A percentile compares a stretch with the other conserved stretches of the same genome.
These are phyloP conservation scores for Fusarium sp. DNA, from an alignment of 2,329 filamentous ascomycete genomes.

Conservation along the genomic window DNA sequence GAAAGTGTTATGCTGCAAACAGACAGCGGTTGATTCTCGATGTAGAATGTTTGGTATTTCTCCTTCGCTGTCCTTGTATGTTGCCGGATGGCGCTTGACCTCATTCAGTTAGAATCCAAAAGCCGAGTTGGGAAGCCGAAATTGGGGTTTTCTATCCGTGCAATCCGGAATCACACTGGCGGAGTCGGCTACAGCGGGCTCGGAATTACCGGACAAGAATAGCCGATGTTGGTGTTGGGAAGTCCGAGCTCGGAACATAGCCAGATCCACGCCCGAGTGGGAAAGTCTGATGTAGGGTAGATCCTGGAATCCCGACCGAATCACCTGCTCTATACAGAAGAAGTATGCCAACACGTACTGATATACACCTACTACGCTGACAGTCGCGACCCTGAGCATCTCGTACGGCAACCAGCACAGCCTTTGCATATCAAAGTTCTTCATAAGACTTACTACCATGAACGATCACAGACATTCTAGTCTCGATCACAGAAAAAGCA, in stretches of 20 bases:
- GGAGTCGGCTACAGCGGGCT: background rate
- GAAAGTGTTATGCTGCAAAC: background rate
- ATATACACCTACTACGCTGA: conserved; percentile 6
- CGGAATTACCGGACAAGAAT: conserved; percentile 2
- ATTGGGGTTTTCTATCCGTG: background rate
- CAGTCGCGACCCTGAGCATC: no score
- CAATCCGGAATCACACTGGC: background rate
- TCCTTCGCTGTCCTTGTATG: background rate
- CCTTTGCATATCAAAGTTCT: background rate
- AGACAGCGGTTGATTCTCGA: background rate
- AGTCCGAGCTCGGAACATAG: background rate
- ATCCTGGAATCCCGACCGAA: background rate
- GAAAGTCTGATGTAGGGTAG: background rate
- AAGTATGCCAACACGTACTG: background rate
- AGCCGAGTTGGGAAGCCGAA: background rate
- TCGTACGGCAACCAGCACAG: background rate
- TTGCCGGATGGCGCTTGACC: background rate
- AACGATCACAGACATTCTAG: background rate
- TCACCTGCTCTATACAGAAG: background rate
- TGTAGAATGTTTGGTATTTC: background rate
- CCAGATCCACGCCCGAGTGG: background rate
- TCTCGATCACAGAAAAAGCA: background rate
- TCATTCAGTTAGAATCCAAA: background rate
- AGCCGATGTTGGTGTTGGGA: no score
- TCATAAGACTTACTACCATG: background rate